Conservation (phyloP, 2,329 filamentous ascomycete genomes). For the Colletotrichum costaricense region DNA sequence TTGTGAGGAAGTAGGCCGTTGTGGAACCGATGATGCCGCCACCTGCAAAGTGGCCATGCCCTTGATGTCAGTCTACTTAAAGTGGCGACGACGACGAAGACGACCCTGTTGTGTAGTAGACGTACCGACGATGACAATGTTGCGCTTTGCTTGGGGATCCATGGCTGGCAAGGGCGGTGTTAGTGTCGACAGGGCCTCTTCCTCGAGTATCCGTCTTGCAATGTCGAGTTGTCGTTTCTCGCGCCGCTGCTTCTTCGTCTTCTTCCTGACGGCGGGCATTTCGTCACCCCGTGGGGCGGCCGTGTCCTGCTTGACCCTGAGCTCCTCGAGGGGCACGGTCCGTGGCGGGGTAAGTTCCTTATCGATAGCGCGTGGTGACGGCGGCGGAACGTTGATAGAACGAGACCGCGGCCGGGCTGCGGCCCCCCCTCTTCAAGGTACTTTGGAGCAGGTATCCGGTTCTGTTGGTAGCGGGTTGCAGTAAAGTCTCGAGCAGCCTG, state of each 20-base stretch:
- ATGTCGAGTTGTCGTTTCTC: background rate
- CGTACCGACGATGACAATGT: slow-evolving; percentile 64
- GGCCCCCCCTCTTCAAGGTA: background rate
- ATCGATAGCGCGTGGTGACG: slow-evolving; percentile 24
- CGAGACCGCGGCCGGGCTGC: background rate
- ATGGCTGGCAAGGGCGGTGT: slow-evolving; percentile 11
- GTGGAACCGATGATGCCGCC: slow-evolving; percentile 94
- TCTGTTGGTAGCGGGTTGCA: background rate
- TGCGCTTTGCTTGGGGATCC: slow-evolving; percentile 44
- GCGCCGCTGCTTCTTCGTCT: slow-evolving; percentile 19
- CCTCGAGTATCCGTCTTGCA: slow-evolving; percentile 7
- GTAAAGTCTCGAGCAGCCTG: background rate
- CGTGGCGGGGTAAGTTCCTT: slow-evolving; percentile 20
- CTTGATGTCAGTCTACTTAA: slow-evolving; percentile 13
- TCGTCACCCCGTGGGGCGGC: slow-evolving; percentile 26
- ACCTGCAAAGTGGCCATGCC: slow-evolving; percentile 60
- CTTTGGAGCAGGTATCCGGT: background rate
- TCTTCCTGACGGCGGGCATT: slow-evolving; percentile 31
- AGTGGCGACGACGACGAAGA: background rate
- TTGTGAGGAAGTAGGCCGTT: slow-evolving; percentile 90
- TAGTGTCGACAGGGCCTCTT: slow-evolving; percentile 2
- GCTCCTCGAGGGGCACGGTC: background rate
- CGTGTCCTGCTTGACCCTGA: background rate
- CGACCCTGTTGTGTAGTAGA: slow-evolving; percentile 15
- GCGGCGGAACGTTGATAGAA: background rate